Evolutionary conservation across 73 alveolate species (phyloP).

Genomic region (Paramecium pentaurelia): DNA sequence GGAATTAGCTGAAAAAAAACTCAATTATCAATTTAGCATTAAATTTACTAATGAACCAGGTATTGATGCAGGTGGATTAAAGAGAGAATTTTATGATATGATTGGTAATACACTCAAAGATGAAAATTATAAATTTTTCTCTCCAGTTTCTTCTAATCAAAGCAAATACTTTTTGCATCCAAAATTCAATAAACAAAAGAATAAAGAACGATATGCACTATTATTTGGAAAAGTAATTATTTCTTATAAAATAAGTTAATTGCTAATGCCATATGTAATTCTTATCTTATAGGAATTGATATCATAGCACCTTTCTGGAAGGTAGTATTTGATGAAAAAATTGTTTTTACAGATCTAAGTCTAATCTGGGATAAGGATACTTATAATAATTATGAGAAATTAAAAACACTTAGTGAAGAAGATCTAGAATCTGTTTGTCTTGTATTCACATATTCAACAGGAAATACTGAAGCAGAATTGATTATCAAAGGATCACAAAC

Average conservation of each 20-base stretch:
- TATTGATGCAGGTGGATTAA: slow-evolving; percentile 63
- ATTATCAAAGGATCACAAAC: slow-evolving; percentile 7
- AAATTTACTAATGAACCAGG: slow-evolving; percentile 52
- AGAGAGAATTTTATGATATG: slow-evolving; percentile 61
- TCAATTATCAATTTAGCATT: not conserved
- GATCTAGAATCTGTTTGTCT: not conserved
- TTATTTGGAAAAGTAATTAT: slow-evolving; percentile 38
- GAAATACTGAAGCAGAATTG: not conserved
- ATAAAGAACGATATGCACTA: slow-evolving; percentile 8
- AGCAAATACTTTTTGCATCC: not conserved
- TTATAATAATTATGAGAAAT: not conserved
- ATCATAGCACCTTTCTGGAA: slow-evolving; percentile 4
- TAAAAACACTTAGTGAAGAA: not conserved
- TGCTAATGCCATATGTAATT: not conserved
- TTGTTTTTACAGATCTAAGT: not conserved
- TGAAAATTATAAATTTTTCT: slow-evolving; percentile 42
- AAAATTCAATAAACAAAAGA: not conserved
- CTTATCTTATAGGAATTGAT: slow-evolving; percentile 26
- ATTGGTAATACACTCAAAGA: slow-evolving; percentile 56
- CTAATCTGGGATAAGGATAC: not conserved
- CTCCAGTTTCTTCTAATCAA: not conserved
- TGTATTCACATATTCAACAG: not conserved
- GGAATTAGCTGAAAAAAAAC: slow-evolving; percentile 17
- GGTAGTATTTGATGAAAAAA: not conserved
- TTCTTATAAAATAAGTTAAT: not conserved